A percentile compares a stretch with the other conserved stretches of the same genome.
Evolutionary conservation across 2,329 filamentous ascomycete genomes (phyloP).

Genomic region (Fusarium tanahbumbuense): DNA sequence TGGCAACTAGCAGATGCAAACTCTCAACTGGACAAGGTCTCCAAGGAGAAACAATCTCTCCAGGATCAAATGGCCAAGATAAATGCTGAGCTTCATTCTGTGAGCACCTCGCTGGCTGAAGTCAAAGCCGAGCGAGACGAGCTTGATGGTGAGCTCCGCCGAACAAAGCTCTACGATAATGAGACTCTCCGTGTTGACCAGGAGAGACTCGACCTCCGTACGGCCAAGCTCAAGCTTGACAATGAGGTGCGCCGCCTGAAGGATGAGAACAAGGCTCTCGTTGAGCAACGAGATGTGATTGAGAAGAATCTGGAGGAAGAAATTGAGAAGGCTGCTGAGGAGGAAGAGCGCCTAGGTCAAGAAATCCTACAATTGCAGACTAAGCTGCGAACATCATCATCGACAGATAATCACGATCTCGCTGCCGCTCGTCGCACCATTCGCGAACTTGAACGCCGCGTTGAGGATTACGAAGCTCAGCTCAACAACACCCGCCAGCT

Average conservation of each 20-base stretch:
- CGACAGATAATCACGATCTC: slow-evolving; percentile 64
- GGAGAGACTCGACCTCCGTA: slow-evolving; percentile 75
- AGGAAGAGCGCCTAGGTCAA: slow-evolving; percentile 71
- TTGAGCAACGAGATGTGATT: slow-evolving; percentile 67
- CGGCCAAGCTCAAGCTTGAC: slow-evolving; percentile 75
- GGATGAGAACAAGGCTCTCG: slow-evolving; percentile 70
- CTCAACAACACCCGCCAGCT: slow-evolving; percentile 53
- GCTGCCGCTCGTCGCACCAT: slow-evolving; percentile 71
- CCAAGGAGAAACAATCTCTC: slow-evolving; percentile 70
- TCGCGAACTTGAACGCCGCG: slow-evolving; percentile 71
- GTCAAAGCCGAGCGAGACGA: slow-evolving; percentile 74
- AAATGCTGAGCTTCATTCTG: slow-evolving; percentile 69
- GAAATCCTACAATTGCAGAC: slow-evolving; percentile 66
- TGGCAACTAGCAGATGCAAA: slow-evolving; percentile 69
- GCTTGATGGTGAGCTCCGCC: slow-evolving; percentile 69
- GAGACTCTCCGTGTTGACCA: slow-evolving; percentile 72
- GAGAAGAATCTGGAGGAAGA: slow-evolving; percentile 75
- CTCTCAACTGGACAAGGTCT: slow-evolving; percentile 65
- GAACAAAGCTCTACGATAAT: slow-evolving; percentile 65
- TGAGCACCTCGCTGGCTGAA: slow-evolving; percentile 68
- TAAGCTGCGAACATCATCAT: slow-evolving; percentile 58
- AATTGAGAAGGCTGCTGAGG: slow-evolving; percentile 72
- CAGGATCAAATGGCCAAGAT: slow-evolving; percentile 72
- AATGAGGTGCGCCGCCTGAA: slow-evolving; percentile 72
- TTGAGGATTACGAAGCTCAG: slow-evolving; percentile 65